These are phyloP conservation scores for Exophiala lecanii-corni DNA, from an alignment of 2,329 filamentous ascomycete species.

Conservation along the genomic window DNA sequence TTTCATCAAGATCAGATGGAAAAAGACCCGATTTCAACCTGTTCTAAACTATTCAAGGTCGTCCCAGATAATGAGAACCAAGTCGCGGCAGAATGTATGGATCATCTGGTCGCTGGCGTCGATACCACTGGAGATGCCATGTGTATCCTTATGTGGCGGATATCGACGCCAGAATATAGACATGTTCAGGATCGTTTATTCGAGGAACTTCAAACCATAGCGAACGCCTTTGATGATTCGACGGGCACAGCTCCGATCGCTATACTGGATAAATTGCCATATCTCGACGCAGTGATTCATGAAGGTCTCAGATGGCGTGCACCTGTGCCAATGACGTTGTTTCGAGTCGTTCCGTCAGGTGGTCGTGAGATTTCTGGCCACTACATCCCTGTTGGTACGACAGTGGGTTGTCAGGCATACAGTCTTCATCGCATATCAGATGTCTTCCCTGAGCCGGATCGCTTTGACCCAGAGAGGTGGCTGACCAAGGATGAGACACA, in stretches of 20 bases:
- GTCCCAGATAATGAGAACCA: conserved; percentile 20
- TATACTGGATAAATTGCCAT: conserved; percentile 35
- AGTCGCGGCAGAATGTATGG: conserved; percentile 64
- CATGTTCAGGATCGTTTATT: conserved; percentile 43
- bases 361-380: conserved; percentile 30
- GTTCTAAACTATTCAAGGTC: conserved; percentile 46
- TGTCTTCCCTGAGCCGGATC: conserved; percentile 46
- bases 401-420: conserved; percentile 42
- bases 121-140: conserved; percentile 68
- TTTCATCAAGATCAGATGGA: conserved; percentile 58
- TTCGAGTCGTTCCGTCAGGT: conserved; percentile 37
- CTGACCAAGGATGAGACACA: conserved; percentile 37
- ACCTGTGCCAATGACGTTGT: conserved; percentile 31
- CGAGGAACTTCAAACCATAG: conserved; percentile 37
- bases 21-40: conserved; percentile 41
- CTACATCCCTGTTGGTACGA: conserved; percentile 32
- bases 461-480: conserved; percentile 47
- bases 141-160: conserved; percentile 67
- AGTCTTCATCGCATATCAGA: conserved; percentile 47
- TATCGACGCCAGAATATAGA: conserved; percentile 54
- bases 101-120: conserved; percentile 68
- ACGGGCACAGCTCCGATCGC: conserved; percentile 12
- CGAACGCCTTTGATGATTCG: conserved; percentile 10
- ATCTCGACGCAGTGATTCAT: conserved; percentile 45
- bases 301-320: conserved; percentile 46